A percentile compares a stretch with the other conserved stretches of the same genome.
These are phyloP conservation scores for Forsythia suspensa DNA, from an alignment of 257 asterid genomes.

Conservation along the genomic window DNA sequence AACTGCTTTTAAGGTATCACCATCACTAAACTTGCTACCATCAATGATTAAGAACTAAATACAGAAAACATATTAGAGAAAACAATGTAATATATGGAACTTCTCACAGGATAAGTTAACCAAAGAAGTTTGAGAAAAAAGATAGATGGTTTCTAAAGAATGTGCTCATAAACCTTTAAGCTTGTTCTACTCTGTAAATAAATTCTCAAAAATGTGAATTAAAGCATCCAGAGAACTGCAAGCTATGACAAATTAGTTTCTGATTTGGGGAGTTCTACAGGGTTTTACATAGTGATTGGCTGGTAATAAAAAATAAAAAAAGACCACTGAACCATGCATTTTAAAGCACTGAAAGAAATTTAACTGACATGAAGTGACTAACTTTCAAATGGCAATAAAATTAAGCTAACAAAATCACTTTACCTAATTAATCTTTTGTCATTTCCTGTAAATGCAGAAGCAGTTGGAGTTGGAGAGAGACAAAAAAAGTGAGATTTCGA, in stretches of 20 bases:
- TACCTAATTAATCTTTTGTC: not conserved
- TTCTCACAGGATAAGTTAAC: not conserved
- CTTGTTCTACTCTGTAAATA: not conserved
- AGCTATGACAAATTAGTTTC: not conserved
- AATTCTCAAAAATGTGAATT: conserved; percentile 5
- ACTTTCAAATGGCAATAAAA: conserved; percentile 1
- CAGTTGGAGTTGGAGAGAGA: not conserved
- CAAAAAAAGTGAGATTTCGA: not conserved
- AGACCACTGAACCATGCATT: not conserved
- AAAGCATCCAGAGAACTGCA: not conserved
- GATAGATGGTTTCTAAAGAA: not conserved
- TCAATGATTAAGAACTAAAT: conserved; percentile 4
- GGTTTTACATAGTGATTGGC: not conserved
- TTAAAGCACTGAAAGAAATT: not conserved
- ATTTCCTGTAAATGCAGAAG: not conserved
- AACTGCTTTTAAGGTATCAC: not conserved
- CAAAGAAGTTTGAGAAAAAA: not conserved
- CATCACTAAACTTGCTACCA: not conserved
- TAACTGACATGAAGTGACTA: not conserved
- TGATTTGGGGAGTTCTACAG: not conserved
- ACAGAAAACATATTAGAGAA: not conserved
- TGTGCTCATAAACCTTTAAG: not conserved
- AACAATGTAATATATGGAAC: not conserved
- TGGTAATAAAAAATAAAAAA: not conserved
- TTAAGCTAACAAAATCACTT: not conserved